Evolutionary conservation across 352 stramenopile species (phyloP), one percentile per base, ranked within the genome.

Genomic region (Phytopythium chamaehyphon): DNA sequence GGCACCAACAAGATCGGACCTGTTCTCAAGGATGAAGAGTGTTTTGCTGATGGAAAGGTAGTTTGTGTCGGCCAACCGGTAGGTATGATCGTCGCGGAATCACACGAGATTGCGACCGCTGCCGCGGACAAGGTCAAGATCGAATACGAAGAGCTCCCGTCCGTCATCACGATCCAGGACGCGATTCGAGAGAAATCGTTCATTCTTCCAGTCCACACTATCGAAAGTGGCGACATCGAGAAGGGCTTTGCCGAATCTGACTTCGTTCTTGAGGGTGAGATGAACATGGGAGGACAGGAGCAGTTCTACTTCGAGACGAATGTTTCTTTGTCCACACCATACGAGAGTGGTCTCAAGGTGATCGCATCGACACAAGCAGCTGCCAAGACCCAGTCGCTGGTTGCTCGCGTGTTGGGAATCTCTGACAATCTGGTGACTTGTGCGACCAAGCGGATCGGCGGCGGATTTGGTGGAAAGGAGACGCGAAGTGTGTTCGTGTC

Each of bases 301-400:
- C 95, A 98, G 66, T 98, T 98, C 59, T 98, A 98, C 72, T 88
- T 98, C 19, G 92, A 98, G 64, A 96, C 88, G 10, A 93, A 97
- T 44, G 75, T 85, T 10, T 86, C 83, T 5, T 59, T 97, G 6
- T 90, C 69, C 26, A 83, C 72, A 2, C 88, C 90, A 1, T 64
- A 78, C 51, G 90, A 98, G 49, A 88, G 88, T 23, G 86, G 90
- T 15, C 84, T 98, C 60, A 95, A 95, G 35, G 80, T 98, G 24
- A 90, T 97, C 36, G 85, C 78, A 23, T 98, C 94, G 1, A 98
- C 95, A 0, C 96, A 99, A 73, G 92, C 90, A 6, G 73, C 84
- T 6, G 96, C 83, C 6, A 97, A 98, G 58, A 97, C 93, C 1
- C 96, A 99, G 59, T 71, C 79, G 3, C 74, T 88, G 45, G 87